phyloP scores from a whole-genome alignment of 352 stramenopile species.

The Phytophthora sansomeana region DNA sequence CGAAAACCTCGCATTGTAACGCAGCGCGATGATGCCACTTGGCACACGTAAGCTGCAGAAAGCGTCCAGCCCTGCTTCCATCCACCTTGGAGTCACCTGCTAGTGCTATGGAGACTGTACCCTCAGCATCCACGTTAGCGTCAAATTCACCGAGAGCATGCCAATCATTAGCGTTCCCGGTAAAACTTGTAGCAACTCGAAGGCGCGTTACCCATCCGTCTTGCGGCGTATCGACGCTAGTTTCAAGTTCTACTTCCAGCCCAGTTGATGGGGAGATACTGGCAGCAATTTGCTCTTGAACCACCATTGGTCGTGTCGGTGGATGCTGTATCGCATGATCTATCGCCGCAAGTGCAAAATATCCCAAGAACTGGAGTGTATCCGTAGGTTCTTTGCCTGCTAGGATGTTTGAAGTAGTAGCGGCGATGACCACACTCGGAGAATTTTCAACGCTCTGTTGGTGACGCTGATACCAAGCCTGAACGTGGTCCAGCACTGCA shows the following conservation, averaged over 20 bases:
- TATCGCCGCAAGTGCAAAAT: conserved; percentile 64
- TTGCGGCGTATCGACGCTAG: conserved; percentile 9
- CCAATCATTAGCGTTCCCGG: conserved; percentile 60
- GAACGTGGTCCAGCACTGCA: conserved; percentile 79
- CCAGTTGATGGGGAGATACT: conserved; percentile 1
- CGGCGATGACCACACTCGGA: conserved; percentile 59
- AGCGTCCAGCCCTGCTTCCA: conserved; percentile 49
- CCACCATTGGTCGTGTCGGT: neutral
- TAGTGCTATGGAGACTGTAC: conserved; percentile 46
- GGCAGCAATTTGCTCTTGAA: conserved; percentile 2
- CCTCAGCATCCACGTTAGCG: conserved; percentile 52
- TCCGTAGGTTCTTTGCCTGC: conserved; percentile 79
- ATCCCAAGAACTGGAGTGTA: conserved; percentile 82
- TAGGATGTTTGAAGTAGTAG: conserved; percentile 80
- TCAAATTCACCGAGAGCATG: conserved; percentile 65
- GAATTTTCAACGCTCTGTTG: conserved; percentile 26
- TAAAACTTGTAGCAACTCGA: conserved; percentile 66
- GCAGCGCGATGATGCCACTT: conserved; percentile 70
- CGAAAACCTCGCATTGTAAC: conserved; percentile 76
- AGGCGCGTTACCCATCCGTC: conserved; percentile 72
- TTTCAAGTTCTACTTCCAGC: conserved; percentile 6
- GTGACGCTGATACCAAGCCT: conserved; percentile 56
- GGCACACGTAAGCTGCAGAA: conserved; percentile 68
- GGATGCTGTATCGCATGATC: conserved; percentile 55
- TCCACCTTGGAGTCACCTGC: conserved; percentile 20